Base-by-base conservation (phyloP, 2,329 filamentous ascomycete genomes). In the Aplosporella prunicola region DNA sequence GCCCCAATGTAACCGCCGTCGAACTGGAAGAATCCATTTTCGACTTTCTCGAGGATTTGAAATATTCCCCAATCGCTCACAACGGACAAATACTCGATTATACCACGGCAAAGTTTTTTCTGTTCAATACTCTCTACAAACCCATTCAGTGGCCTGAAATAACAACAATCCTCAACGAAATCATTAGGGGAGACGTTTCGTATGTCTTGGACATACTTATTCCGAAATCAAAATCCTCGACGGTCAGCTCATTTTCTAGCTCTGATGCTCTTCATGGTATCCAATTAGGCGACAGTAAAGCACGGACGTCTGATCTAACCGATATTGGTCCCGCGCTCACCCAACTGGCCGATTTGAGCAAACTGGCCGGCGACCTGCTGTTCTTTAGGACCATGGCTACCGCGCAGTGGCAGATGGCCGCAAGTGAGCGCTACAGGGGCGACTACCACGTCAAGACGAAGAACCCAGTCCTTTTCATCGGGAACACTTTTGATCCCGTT, bases 381-480 rank as follows among this genome's bases (percentile, higher is more conserved):
- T 22, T 39, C 11, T 52, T 41, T 26, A 39, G 41, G 3, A 11
- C 30, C 29, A 47, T 62, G 59, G 5, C 17, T 0, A 48, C 46
- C 13, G 41, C 46, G 13, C 42, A 43, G 20, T 49, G 47, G 47
- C 44, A 42, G 16, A 47, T 44, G 16, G 20, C 41, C 1, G 47
- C 45, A 5, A 42, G 39, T 20, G 48, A 49, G 41, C 40, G 39
- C 17, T 49, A 42, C 23, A 32, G 23, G 6, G 45, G 45, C 0
- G 43, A 44, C 8, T 46, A 31, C 10, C 33, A 32, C 5, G 42
- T 47, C 33, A 43, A 40, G 15, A 51, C 45, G 3, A 45, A 36
- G 26, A 39, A 44, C 15, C 47, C 45, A 1, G 40, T 47, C 0
- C n/a, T 51, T 7, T 37, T 51, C 2, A 41, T 46, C 2, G 46